Evolutionary conservation across 129 eudicot species (phyloP), one percentile per base, ranked within the genome.

Genomic region (Cynara cardunculus): DNA sequence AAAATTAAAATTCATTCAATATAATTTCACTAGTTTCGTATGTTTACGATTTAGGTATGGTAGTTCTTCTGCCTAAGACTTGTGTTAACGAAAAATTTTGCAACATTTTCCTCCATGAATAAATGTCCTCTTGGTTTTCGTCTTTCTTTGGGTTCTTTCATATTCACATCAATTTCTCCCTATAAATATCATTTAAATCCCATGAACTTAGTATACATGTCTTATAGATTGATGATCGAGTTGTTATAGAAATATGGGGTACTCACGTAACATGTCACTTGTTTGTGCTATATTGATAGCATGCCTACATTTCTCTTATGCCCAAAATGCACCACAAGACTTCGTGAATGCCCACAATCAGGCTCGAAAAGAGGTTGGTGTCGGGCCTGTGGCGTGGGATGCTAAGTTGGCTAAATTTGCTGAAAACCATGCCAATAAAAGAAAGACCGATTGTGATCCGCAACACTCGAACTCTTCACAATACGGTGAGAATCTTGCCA

Each of bases 401-500:
- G 7, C 76, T 1, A 34, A 27, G 1, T 25, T 84, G 26, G 84
- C 87, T 12, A 73, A 73, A 65, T 84, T 41, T n/a, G 84, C 87
- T 1, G 83, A 73, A 49, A 18, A 22, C 64, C 73, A 84, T 49
- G 84, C 87, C 65, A 41, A 73, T 74, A 24, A 25, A 34, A 78
- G 84, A 71, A 84, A 65, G 80, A 3, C 1, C 0, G 84, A 84
- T 49, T 79, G 84, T 34, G 80, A 32, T 2, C 81, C 88, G 11
- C 19, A 19, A 25, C 93, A 90, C 74, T 92, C 97, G 2, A 61
- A 18, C 7, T 72, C 14, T 1, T 79, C 76, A 2, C 86, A 82
- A 24, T 92, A 89, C 7, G 94, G 92, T 3, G 92, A 91, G 72
- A 91, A 86, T 87, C 84, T 91, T 4, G 90, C 93, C 4, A 9